Percentiles rank a stretch among this genome's conserved stretches.
These are phyloP conservation scores for Elsinoe perseae DNA, from an alignment of 2,329 filamentous ascomycete species.

Conservation along the genomic window DNA sequence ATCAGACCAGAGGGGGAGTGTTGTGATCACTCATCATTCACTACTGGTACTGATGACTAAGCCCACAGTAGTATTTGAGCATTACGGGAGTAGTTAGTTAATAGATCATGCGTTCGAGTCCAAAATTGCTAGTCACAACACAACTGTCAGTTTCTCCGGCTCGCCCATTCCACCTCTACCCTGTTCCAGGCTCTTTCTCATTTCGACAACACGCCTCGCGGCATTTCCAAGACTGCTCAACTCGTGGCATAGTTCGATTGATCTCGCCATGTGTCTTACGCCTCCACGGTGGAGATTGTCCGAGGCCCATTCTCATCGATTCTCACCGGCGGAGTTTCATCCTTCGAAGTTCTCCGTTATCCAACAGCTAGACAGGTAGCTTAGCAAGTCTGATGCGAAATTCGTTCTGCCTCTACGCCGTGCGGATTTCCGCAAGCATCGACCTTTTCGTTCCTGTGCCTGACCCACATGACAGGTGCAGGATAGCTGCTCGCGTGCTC, in stretches of 20 bases:
- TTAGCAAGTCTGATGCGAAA: neutral
- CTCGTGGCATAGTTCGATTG: neutral
- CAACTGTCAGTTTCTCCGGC: neutral
- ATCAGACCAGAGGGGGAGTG: no score
- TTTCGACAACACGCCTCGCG: neutral
- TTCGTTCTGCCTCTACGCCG: neutral
- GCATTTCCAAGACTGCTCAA: neutral
- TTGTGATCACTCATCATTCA: no score
- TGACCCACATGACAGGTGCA: neutral
- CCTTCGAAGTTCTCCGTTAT: neutral
- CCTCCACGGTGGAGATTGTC: neutral
- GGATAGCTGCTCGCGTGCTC: constrained; percentile 1
- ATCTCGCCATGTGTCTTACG: neutral
- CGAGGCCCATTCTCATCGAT: neutral
- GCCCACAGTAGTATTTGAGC: no score
- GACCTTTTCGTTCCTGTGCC: neutral
- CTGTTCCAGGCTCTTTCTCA: neutral
- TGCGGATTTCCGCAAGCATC: neutral
- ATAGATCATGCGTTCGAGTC: no score
- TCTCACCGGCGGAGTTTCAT: neutral
- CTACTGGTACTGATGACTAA: no score
- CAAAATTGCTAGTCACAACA: no score
- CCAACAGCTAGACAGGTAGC: neutral
- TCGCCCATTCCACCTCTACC: neutral
- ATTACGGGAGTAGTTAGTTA: no score